These are phyloP conservation scores for Styphnolobium japonicum DNA, from an alignment of 306 rosid species.

Conservation along the genomic window DNA sequence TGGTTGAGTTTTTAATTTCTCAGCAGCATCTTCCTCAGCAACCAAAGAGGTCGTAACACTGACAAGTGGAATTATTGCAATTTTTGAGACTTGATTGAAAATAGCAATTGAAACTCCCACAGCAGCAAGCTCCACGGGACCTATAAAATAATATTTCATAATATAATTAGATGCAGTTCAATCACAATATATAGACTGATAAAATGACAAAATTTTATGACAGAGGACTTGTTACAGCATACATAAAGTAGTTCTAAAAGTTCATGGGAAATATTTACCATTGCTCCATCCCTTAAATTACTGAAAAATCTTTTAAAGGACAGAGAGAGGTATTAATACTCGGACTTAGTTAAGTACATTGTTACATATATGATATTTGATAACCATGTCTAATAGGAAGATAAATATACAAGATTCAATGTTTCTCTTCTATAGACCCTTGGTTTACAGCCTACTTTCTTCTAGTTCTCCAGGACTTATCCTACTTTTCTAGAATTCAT, in stretches of 20 bases:
- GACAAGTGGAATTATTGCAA: conserved; percentile 78
- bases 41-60: conserved; percentile 90
- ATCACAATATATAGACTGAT: not conserved
- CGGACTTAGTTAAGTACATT: not conserved
- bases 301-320: not conserved
- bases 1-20: not conserved
- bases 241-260: not conserved
- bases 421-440: not conserved
- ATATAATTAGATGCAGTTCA: not conserved
- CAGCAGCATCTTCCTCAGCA: conserved; percentile 76
- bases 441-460: not conserved
- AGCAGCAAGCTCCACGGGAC: conserved; percentile 89
- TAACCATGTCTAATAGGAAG: not conserved
- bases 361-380: not conserved
- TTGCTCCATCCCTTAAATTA: not conserved
- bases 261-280: not conserved
- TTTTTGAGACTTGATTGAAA: conserved; percentile 81
- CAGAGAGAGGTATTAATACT: not conserved
- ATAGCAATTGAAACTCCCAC: conserved; percentile 87
- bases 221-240: not conserved
- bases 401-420: not conserved
- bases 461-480: not conserved
- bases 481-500: not conserved
- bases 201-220: not conserved
- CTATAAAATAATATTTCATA: conserved; percentile 28